A percentile compares a stretch with the other conserved stretches of the same genome.
These are phyloP conservation scores for Stagonosporopsis tanaceti DNA, from an alignment of 2,329 filamentous ascomycete genomes.

Conservation along the genomic window DNA sequence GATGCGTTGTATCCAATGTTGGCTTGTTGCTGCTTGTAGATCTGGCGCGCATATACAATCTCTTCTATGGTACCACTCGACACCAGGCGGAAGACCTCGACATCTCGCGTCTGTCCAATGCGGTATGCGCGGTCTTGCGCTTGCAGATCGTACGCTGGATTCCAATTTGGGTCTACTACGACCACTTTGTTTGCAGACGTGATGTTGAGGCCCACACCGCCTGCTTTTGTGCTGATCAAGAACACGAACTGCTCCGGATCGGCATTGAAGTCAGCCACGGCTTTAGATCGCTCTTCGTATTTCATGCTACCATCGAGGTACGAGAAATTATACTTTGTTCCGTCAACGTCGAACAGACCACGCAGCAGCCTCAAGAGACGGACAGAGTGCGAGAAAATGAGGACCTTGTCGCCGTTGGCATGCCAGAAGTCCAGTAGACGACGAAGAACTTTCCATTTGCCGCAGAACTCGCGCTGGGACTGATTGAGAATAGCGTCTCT, in stretches of 20 bases:
- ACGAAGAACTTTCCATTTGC: conserved; percentile 93
- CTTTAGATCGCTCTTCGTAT: conserved; percentile 81
- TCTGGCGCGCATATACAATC: conserved; percentile 94
- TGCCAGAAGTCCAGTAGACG: conserved; percentile 92
- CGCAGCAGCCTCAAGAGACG: conserved; percentile 83
- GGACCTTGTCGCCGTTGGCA: conserved; percentile 86
- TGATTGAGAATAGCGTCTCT: conserved; percentile 82
- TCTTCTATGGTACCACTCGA: conserved; percentile 94
- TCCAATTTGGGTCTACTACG: conserved; percentile 97
- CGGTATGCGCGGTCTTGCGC: conserved; percentile 96
- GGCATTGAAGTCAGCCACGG: conserved; percentile 90
- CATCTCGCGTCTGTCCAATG: conserved; percentile 90
- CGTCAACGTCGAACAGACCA: conserved; percentile 82
- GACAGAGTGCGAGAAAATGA: conserved; percentile 94
- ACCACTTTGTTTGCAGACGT: conserved; percentile 98
- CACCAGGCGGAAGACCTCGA: conserved; percentile 93
- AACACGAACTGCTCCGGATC: conserved; percentile 91
- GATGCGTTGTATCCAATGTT: conserved; percentile 97
- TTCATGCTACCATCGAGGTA: conserved; percentile 87
- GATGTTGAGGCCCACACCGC: conserved; percentile 94
- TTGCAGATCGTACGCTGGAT: conserved; percentile 91
- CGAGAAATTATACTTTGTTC: conserved; percentile 80
- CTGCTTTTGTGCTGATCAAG: conserved; percentile 91
- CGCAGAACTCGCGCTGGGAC: conserved; percentile 89
- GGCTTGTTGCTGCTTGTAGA: conserved; percentile 98